These are phyloP conservation scores for Cladosporium colombiae DNA, from an alignment of 2,329 filamentous ascomycete genomes.

Conservation along the genomic window DNA sequence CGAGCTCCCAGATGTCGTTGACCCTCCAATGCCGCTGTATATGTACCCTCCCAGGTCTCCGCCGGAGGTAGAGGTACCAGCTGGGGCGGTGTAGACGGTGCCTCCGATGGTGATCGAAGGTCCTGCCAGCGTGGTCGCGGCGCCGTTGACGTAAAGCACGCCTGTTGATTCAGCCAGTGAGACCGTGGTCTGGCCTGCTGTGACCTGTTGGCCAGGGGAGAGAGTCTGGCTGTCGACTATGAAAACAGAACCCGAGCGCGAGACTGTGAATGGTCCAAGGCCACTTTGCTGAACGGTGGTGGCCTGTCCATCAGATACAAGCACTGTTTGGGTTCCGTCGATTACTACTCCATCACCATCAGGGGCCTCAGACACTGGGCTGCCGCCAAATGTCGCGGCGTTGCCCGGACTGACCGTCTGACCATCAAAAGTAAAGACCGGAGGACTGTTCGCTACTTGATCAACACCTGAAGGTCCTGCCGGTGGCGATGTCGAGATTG, in stretches of 20 bases:
- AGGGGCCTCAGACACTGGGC: constrained; percentile 20
- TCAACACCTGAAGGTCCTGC: neutral
- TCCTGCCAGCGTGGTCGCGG: neutral
- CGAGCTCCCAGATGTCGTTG: neutral
- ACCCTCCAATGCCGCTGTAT: constrained; percentile 10
- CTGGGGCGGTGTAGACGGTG: neutral
- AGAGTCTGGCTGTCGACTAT: constrained; percentile 39
- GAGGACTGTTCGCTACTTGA: neutral
- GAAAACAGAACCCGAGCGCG: constrained; percentile 1
- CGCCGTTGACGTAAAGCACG: constrained; percentile 9
- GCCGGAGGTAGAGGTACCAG: neutral
- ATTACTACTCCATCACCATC: neutral
- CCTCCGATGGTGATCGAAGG: constrained; percentile 8
- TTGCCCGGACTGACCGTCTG: constrained; percentile 42
- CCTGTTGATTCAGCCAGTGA: neutral
- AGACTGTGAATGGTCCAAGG: neutral
- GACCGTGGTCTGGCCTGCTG: constrained; percentile 5
- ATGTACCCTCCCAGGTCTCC: constrained; percentile 5
- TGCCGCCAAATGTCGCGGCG: constrained; percentile 27
- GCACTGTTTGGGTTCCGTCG: neutral
- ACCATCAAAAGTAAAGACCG: constrained; percentile 31
- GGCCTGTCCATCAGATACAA: neutral
- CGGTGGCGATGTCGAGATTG: neutral
- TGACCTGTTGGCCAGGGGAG: constrained; percentile 38
- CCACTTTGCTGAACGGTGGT: neutral